Base-by-base conservation (phyloP, 2,329 filamentous ascomycete genomes). In the Phyllosticta paracitricarpa region DNA sequence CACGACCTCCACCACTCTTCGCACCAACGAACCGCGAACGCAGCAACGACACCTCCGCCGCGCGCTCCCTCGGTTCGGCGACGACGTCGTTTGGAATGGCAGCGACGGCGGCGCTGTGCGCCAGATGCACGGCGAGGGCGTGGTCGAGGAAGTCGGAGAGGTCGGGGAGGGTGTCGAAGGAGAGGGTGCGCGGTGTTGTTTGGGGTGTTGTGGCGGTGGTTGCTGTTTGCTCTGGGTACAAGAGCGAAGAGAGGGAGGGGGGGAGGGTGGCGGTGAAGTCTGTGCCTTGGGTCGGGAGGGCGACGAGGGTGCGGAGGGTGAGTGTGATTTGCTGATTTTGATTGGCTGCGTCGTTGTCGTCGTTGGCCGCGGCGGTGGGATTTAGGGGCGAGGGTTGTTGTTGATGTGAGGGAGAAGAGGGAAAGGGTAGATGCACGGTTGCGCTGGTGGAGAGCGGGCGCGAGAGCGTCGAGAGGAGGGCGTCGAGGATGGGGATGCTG, bases 221-320 rank as follows among this genome's bases (percentile, higher is more conserved):
- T 61, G 58, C 1, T 54, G 54, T 12, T 64, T 65, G 48, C 68
- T 30, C 67, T 1, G 71, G 63, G 19, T 66, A 67, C n/a, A 74
- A 67, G 40, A 71, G 66, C 7, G 66, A 62, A 10, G 64, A 65
- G 17, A 72, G 60, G 0, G 70, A 65, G 3, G 68, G 63, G 8
- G 72, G 71, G 5, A 75, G 63, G 5, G 67, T 69, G 12, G 74
- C 62, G 58, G 66, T 70, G 61, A 71, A 69, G 59, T 73, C 71
- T 5, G 70, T 69, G 52, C 73, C 73, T 54, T 72, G 73, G 1
- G 66, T 70, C 2, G 72, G 73, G 17, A 66, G 66, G 10, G 68
- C 70, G 17, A 75, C 67, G 22, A 66, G 68, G 1, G 73, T 75
- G 24, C 70, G 69, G 33, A 70, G 71, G 4, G 65, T 63, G 6